phyloP scores from a whole-genome alignment of 495 filamentous ascomycete species.

The Neurospora sp. region DNA sequence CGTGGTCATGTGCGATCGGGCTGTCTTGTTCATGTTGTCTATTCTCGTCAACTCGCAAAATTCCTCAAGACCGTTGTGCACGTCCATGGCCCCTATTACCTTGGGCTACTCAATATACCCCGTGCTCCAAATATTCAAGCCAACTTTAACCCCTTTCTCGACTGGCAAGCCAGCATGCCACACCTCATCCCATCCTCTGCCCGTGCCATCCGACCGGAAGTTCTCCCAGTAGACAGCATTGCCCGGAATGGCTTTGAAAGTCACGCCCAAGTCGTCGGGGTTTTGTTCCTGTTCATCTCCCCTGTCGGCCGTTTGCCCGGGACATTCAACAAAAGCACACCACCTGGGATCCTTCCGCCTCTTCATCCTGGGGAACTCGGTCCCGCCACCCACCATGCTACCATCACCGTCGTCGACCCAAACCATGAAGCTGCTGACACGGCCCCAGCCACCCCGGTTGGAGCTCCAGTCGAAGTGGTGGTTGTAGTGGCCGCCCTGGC shows the following conservation, averaged over 20 bases:
- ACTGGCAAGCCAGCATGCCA: slow-evolving; percentile 41
- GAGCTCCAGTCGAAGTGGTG: slow-evolving; percentile 40
- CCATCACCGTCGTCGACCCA: slow-evolving; percentile 28
- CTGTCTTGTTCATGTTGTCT: neutral
- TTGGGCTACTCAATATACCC: slow-evolving; percentile 13
- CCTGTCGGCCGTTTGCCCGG: neutral
- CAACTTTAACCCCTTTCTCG: slow-evolving; percentile 31
- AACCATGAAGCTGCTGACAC: slow-evolving; percentile 39
- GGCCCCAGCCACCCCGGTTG: slow-evolving; percentile 30
- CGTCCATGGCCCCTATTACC: neutral
- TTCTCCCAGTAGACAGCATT: slow-evolving; percentile 44
- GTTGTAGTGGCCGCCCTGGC: slow-evolving; percentile 27
- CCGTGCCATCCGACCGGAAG: slow-evolving; percentile 34
- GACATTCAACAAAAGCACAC: slow-evolving; percentile 37
- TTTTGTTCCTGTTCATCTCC: slow-evolving; percentile 1
- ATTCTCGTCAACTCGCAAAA: neutral
- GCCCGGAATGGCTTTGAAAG: slow-evolving; percentile 31
- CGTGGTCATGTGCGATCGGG: neutral
- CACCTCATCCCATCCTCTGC: slow-evolving; percentile 34
- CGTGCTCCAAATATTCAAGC: slow-evolving; percentile 41
- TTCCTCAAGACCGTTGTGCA: neutral
- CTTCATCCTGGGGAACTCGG: slow-evolving; percentile 31
- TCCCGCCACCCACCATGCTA: slow-evolving; percentile 30
- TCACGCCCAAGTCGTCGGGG: slow-evolving; percentile 17
- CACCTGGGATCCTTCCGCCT: slow-evolving; percentile 21